Percentiles rank a stretch among this genome's conserved stretches.
Conservation (phyloP, 140 eudicot species). For the Cichorium intybus region DNA sequence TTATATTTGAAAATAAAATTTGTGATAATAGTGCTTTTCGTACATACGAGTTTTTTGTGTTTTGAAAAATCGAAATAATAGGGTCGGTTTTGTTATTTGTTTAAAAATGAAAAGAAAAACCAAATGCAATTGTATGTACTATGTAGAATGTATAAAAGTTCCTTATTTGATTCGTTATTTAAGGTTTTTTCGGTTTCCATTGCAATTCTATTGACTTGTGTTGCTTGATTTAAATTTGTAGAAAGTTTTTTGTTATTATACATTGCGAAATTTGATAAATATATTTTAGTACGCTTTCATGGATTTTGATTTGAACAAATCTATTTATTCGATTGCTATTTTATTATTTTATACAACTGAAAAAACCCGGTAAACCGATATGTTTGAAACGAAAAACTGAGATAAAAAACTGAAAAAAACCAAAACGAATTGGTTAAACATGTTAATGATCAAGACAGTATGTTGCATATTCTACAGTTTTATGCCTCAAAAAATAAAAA, state of each 20-base stretch:
- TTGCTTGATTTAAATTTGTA: not conserved
- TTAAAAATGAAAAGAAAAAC: not conserved
- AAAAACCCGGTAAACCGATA: too few species aligned
- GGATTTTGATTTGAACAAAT: not conserved
- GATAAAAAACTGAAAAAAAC: too few species aligned
- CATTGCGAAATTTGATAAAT: not conserved
- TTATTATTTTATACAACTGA: too few species aligned
- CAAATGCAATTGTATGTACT: not conserved
- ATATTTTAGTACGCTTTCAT: not conserved
- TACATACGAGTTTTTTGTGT: too few species aligned
- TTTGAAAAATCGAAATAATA: too few species aligned
- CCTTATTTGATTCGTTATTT: not conserved
- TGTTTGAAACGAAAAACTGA: too few species aligned
- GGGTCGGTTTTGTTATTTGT: not conserved
- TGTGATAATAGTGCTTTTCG: not conserved
- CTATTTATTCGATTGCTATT: not conserved
- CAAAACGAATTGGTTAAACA: too few species aligned
- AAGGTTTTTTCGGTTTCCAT: not conserved
- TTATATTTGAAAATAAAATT: not conserved
- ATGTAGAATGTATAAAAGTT: too few species aligned
- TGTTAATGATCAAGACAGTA: too few species aligned
- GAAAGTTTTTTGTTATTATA: not conserved
- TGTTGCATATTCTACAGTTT: not conserved
- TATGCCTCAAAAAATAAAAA: not conserved
- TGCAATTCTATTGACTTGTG: not conserved